phyloP scores from a whole-genome alignment of 2,329 filamentous ascomycete species.

The Fusarium incarnatum region DNA sequence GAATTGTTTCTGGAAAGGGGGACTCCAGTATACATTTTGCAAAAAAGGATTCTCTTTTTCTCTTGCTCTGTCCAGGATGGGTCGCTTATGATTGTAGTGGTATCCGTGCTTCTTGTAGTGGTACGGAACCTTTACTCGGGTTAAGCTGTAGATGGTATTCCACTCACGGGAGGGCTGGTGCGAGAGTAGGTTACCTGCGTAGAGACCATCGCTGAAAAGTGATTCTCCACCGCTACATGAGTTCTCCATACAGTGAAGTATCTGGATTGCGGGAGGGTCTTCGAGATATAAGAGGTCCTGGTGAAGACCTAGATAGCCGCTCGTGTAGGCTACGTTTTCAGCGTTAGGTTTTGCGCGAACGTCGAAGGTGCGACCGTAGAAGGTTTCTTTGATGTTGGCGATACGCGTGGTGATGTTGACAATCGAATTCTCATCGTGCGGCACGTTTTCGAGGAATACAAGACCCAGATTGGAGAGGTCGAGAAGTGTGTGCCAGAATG shows the following conservation, averaged over 20 bases:
- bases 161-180: slow-evolving; percentile 24
- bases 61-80: slow-evolving; percentile 60
- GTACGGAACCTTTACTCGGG: slow-evolving; percentile 65
- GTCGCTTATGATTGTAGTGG: slow-evolving; percentile 69
- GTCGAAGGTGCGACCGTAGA: slow-evolving; percentile 93
- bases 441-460: slow-evolving; percentile 80
- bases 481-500: slow-evolving; percentile 70
- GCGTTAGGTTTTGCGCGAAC: slow-evolving; percentile 82
- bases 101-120: slow-evolving; percentile 76
- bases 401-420: slow-evolving; percentile 76
- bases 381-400: slow-evolving; percentile 83
- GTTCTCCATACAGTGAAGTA: slow-evolving; percentile 90
- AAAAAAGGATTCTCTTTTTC: slow-evolving; percentile 38
- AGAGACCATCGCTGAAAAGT: slow-evolving; percentile 82
- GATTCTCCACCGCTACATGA: slow-evolving; percentile 84
- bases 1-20: slow-evolving; percentile 78
- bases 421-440: slow-evolving; percentile 73
- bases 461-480: slow-evolving; percentile 76
- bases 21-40: slow-evolving; percentile 69
- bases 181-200: slow-evolving; percentile 61
- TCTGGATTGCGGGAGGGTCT: slow-evolving; percentile 82
- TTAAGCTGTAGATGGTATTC: slow-evolving; percentile 54
- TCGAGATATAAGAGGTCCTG: slow-evolving; percentile 92
- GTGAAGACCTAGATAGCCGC: slow-evolving; percentile 83
- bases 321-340: slow-evolving; percentile 93